Evolutionary conservation across 2,329 filamentous ascomycete genomes (phyloP), one percentile per base, ranked within the genome.

Genomic region (Cladobotryum protrusum): DNA sequence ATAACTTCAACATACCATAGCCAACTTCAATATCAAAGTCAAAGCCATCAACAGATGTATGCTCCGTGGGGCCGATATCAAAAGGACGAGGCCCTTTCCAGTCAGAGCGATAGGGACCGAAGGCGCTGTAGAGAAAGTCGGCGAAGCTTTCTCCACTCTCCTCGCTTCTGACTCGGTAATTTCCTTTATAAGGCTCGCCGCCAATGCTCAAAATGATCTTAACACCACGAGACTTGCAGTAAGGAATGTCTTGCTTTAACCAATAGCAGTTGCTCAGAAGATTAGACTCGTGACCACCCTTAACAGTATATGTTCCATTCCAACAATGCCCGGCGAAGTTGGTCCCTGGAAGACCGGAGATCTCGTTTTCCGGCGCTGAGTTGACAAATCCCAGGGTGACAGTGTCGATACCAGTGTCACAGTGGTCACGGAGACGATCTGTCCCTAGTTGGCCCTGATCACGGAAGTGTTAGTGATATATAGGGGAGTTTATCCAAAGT

Each of bases 201-300:
- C 71, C 71, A 29, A 74, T 67, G 56, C 68, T 67, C 15, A 75
- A 59, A 34, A 74, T 57, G 35, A 75, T 58, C 62, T 74, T 74
- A 54, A 72, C 67, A 49, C 70, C 69, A 45, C 61, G 63, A 19
- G 54, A 43, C 58, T 72, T 67, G 61, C 72, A 75, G 57, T 68
- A 67, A 20, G 64, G 57, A 47, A 73, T 71, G 48, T 72, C 70
- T 32, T 61, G 47, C 55, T 68, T 64, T 37, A 75, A 65, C 6
- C 48, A 49, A 5, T 58, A 44, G 54, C 71, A 75, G 47, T 67
- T 56, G 48, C 54, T 61, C 47, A 69, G 61, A 18, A 72, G 62
- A 13, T 62, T 53, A 11, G 68, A 65, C 14, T 47, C 15, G 5
- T 52, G 20, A 20, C 61, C 59, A 2, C 59, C 47, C 2, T 57